Evolutionary conservation across 2,329 filamentous ascomycete species (phyloP).

Genomic region (Dactylonectria macrodidyma): DNA sequence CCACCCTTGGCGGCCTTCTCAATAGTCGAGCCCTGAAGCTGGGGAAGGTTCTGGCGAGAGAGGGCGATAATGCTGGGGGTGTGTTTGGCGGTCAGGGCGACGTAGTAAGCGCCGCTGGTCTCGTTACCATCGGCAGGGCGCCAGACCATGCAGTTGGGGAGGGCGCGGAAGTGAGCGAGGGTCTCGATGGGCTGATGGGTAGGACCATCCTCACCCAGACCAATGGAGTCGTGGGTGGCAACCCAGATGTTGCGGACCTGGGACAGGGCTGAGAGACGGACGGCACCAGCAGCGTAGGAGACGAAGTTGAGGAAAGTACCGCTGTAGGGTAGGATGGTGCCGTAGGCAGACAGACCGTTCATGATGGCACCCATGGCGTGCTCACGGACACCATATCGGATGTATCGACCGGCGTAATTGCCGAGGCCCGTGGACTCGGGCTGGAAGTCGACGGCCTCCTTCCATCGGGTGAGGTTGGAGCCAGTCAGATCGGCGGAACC

Average conservation of each 20-base stretch:
- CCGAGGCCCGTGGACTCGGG: constrained; percentile 88
- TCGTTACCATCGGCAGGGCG: constrained; percentile 98
- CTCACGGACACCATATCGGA: constrained; percentile 93
- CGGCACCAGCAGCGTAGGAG: constrained; percentile 94
- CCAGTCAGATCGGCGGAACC: constrained; percentile 98
- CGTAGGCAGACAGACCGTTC: constrained; percentile 96
- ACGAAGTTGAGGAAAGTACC: constrained; percentile 99
- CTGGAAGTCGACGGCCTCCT: constrained; percentile 97
- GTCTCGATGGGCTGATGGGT: constrained; percentile 99
- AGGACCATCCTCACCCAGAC: constrained; percentile 97
- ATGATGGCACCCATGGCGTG: constrained; percentile 94
- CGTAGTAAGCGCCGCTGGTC: constrained; percentile 97
- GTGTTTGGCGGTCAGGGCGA: constrained; percentile 89
- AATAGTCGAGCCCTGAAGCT: constrained; percentile 94
- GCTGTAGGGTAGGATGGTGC: constrained; percentile 91
- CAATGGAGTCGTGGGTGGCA: constrained; percentile 98
- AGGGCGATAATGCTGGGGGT: constrained; percentile 95
- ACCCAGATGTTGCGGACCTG: constrained; percentile 94
- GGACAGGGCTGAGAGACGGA: constrained; percentile 93
- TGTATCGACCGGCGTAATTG: constrained; percentile 91
- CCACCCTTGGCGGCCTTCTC: constrained; percentile 94
- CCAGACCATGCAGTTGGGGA: constrained; percentile 99
- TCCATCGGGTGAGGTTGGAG: constrained; percentile 99
- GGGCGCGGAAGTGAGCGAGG: constrained; percentile 96
- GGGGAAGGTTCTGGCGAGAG: constrained; percentile 97